A percentile compares a stretch with the other conserved stretches of the same genome.
Conservation (phyloP, 129 eudicot species). For the Pseudognaphalium luteoalbum region DNA sequence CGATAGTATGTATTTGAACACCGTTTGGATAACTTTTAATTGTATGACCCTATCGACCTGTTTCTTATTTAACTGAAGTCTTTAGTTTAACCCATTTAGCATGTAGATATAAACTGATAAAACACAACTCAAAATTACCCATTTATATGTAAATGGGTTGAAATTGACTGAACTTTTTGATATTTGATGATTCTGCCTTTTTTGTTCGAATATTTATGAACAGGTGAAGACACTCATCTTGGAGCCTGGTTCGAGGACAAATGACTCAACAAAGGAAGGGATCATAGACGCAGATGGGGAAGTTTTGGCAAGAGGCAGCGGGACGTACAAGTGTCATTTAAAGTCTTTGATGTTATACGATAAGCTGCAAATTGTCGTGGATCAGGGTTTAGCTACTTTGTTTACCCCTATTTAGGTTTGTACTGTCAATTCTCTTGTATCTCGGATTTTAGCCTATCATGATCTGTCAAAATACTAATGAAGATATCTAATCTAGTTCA, state of each 20-base stretch:
- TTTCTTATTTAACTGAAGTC: no score
- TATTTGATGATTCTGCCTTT: no score
- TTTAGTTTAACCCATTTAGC: not conserved
- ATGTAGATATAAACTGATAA: no score
- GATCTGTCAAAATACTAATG: no score
- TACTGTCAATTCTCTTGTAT: constrained; percentile 5
- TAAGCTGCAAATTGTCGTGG: constrained; percentile 60
- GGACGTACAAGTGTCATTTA: constrained; percentile 67
- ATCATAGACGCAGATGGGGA: constrained; percentile 90
- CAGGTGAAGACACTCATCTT: constrained; percentile 77
- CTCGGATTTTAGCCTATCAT: not conserved
- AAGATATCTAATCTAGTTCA: not conserved
- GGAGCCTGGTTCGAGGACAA: constrained; percentile 64
- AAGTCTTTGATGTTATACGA: constrained; percentile 69
- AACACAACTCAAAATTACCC: no score
- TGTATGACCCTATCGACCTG: not conserved
- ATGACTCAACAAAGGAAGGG: constrained; percentile 61
- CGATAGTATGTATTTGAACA: no score
- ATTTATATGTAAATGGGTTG: no score
- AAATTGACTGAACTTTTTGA: no score
- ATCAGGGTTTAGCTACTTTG: constrained; percentile 82
- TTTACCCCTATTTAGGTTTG: constrained; percentile 58
- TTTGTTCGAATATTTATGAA: not conserved
- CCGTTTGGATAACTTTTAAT: not conserved
- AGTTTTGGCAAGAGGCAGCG: constrained; percentile 88